phyloP scores from a whole-genome alignment of 1,284 basidiomycete genomes.

The Moesziomyces sp. region DNA sequence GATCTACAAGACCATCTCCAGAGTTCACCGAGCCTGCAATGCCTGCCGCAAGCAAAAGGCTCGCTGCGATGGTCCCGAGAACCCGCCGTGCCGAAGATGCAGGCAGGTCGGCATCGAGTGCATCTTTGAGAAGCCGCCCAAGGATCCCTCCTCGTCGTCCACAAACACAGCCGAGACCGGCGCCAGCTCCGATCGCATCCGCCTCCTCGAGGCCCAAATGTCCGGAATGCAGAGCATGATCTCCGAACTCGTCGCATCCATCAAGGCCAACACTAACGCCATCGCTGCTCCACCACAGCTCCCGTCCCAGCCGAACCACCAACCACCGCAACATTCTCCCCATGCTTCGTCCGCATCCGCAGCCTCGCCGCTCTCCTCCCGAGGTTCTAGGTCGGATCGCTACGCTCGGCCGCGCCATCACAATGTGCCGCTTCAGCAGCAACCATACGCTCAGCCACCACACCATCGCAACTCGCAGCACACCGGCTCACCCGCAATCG shows the following conservation, averaged over 20 bases:
- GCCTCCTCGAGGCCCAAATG: constrained; percentile 36
- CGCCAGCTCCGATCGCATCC: constrained; percentile 64
- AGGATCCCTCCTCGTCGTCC: constrained; percentile 71
- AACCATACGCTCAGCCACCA: constrained; percentile 15
- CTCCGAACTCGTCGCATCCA: constrained; percentile 38
- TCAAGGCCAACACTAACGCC: constrained; percentile 44
- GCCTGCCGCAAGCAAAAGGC: constrained; percentile 55
- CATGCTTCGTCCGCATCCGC: constrained; percentile 6
- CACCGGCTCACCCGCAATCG: constrained; percentile 4
- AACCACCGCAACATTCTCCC: constrained; percentile 13
- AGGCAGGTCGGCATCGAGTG: constrained; percentile 83
- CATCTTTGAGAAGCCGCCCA: constrained; percentile 91
- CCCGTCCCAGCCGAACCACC: neutral
- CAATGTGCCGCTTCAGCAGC: constrained; percentile 17
- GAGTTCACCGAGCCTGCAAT: constrained; percentile 51
- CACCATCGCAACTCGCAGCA: constrained; percentile 24
- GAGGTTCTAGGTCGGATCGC: constrained; percentile 12
- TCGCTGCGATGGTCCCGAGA: constrained; percentile 42
- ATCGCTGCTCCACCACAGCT: constrained; percentile 14
- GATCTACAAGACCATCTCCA: constrained; percentile 48
- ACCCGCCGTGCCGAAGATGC: constrained; percentile 90
- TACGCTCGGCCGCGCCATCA: constrained; percentile 11
- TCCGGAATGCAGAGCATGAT: constrained; percentile 45
- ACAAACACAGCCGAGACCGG: constrained; percentile 69
- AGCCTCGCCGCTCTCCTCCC: constrained; percentile 14